Evolutionary conservation across 768 basidiomycete genomes (phyloP), one percentile per base, ranked within the genome.

Genomic region (Hypholoma sublateritium): DNA sequence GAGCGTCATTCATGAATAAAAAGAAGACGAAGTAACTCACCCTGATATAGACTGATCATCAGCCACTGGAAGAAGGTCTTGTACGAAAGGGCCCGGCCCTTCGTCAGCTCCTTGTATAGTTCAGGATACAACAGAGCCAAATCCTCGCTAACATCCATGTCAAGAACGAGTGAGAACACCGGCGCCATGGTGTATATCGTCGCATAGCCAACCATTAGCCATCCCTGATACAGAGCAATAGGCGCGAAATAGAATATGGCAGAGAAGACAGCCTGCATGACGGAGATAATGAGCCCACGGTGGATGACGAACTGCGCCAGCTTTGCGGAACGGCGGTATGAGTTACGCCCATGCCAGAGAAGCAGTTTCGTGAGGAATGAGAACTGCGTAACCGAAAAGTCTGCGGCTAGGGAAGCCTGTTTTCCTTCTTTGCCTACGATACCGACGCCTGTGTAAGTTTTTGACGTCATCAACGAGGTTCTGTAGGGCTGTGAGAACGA

Each of bases 401-500:
- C 97, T 2, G 97, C 97, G 0, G 97, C 96, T n/a, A 99, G 83
- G 0, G 95, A 98, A 0, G 97, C 97, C 72, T 98, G 97, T 69
- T 93, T 95, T 22, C 97, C 97, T 78, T 98, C 97, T 71, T 99
- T 98, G 17, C 97, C 97, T 16, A 98, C 97, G 61, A 99, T 98
- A 19, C 97, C 97, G 32, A 99, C 86, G 50, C 95, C 94, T 95
- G 16, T 19, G 2, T 8, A 44, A 22, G 13, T 5, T 13, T 41
- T 7, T 5, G 25, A 51, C 16, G 9, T 47, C 36, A 34, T n/a
- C n/a, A n/a, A n/a, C n/a, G n/a, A n/a, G n/a, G n/a, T n/a, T n/a
- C n/a, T n/a, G n/a, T 11, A 32, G 36, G 43, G 44, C 19, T 16
- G 17, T n/a, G n/a, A n/a, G n/a, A n/a, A 41, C 54, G 14, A 28